Conservation (phyloP, 2,329 filamentous ascomycete species). For the Acrodontium crateriforme region DNA sequence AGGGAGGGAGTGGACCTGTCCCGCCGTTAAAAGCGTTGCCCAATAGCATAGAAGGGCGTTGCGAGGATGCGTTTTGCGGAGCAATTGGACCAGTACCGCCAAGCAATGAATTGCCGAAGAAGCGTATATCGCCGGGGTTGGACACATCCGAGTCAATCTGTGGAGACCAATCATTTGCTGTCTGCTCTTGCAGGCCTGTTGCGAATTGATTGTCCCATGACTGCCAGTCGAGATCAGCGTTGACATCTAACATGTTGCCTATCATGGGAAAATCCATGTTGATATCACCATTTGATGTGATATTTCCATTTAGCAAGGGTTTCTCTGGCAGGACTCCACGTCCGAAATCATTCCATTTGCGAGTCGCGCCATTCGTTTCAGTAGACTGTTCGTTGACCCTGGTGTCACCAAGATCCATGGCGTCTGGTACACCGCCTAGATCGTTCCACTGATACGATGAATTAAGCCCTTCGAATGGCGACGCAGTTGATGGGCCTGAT, state of each 20-base stretch:
- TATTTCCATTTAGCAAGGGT: conserved; percentile 1
- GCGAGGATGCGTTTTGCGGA: neutral
- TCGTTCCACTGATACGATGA: neutral
- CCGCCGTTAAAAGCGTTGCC: too few species aligned
- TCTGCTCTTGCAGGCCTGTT: neutral
- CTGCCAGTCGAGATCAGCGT: conserved; percentile 19
- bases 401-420: conserved; percentile 1
- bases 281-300: conserved; percentile 1
- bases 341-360: neutral
- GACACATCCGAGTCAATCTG: neutral
- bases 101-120: neutral
- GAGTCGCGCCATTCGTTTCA: neutral
- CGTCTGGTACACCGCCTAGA: neutral
- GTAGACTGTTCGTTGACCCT: neutral
- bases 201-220: conserved; percentile 10
- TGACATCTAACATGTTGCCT: conserved; percentile 18
- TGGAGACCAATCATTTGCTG: neutral
- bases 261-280: conserved; percentile 14
- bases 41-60: too few species aligned
- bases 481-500: neutral
- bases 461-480: neutral
- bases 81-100: neutral
- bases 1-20: too few species aligned
- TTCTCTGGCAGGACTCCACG: neutral
- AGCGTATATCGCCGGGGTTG: conserved; percentile 1